Evolutionary conservation across 495 filamentous ascomycete genomes (phyloP), one percentile per base, ranked within the genome.

Genomic region (Xylaria scruposa): DNA sequence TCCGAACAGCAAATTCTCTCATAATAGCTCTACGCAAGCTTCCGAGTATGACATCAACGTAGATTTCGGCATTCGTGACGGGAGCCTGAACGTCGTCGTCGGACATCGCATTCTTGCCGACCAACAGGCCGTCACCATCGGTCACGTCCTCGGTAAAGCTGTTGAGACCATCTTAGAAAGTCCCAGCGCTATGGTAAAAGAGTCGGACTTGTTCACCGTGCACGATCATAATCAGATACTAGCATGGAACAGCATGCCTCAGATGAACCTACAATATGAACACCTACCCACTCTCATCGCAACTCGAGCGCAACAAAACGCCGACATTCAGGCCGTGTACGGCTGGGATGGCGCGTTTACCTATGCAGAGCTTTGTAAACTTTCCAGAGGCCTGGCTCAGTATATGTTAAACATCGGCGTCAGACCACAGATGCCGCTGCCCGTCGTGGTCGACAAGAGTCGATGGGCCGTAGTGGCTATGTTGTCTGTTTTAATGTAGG

Each of bases 401-500:
- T 76, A 82, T 51, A 76, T 86, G 17, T 70, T 83, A 7, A 81
- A 83, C 42, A 76, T 78, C 17, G 84, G 83, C 0, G 73, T 86
- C 19, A 81, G 81, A 17, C 82, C 81, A 0, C 82, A 81, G 29
- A 78, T 78, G 9, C 80, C 84, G 5, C 80, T 86, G 4, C 85
- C 85, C 1, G 81, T 86, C 40, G 80, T 84, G 2, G 77, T 86
- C 68, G 79, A 84, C 49, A 86, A 85, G 75, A 78, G 80, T 62
- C 76, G 80, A 49, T 81, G 84, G 65, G 81, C 84, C 15, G 76
- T 83, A 13, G 80, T 86, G 36, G 81, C 83, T 26, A 85, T 86
- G 82, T 68, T 86, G 24, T 81, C 83, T 12, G 81, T 86, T 13
- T 72, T 86, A 10, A 82, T 84, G 81, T 84, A 78, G 72, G 81